Base-by-base conservation (phyloP, 2,329 filamentous ascomycete species). In the Clonostachys rosea region DNA sequence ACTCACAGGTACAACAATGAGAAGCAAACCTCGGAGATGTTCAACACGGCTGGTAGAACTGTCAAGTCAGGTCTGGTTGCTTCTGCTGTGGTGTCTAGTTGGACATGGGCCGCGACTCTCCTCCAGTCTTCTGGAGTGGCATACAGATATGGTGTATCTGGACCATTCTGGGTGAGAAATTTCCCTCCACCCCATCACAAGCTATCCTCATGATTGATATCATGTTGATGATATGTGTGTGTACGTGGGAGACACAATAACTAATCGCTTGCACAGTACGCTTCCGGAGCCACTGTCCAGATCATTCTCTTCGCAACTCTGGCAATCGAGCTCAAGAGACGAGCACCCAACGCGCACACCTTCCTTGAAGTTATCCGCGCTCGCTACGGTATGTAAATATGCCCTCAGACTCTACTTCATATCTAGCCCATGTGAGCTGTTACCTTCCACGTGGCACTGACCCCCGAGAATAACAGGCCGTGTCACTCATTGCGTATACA, bases 1-100 rank as follows among this genome's bases (percentile, higher is more conserved):
- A 10, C 12, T 34, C 34, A 13, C 34, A 17, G 80, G 63, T 76
- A 60, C 49, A 59, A 57, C 49, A 55, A 50, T 7, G 89, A 90
- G 61, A 69, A 90, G 5, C 87, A 92, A 63, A 95, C 89, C 0
- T 89, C 86, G 1, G 89, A 94, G 67, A 91, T 89, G 79, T 94
- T 94, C 73, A 88, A 78, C 51, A 94, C 89, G 0, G 89, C 89
- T 45, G 88, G 88, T 12, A 76, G 89, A 50, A 89, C 87, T 2
- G 87, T 94, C 52, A 94, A 92, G 61, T 89, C 87, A 10, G 89
- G 89, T 42, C 73, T 95, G n/a, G 88, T 94, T 2, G 86, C 87
- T 8, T 86, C 87, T 6, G 89, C 88, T 8, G 89, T 94, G 11
- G 87, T 94, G 4, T 89, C 85, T 34, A 88, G 84, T 9, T 94